phyloP scores from a whole-genome alignment of 1,284 basidiomycete genomes.

The Pseudozyma pruni region DNA sequence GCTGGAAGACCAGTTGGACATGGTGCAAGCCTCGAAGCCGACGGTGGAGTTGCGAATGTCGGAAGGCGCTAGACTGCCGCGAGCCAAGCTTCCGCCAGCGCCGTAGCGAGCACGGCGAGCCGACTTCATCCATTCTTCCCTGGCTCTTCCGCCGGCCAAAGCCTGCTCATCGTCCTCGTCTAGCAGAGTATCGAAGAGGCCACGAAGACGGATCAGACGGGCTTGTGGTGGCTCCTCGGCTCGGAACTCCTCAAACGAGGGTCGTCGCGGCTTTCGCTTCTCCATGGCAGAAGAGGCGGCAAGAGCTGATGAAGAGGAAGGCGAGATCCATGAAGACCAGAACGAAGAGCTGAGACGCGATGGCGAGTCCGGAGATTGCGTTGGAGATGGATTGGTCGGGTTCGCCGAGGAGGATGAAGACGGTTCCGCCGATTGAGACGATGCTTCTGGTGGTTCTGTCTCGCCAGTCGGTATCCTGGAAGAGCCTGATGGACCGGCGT shows the following conservation, averaged over 20 bases:
- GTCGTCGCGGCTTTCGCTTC: slow-evolving; percentile 41
- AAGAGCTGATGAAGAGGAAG: slow-evolving; percentile 52
- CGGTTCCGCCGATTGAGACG: neutral
- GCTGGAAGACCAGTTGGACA: slow-evolving; percentile 6
- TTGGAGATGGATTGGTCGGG: neutral
- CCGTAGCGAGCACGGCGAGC: slow-evolving; percentile 64
- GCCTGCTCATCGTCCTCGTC: slow-evolving; percentile 62
- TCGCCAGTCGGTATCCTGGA: slow-evolving; percentile 1
- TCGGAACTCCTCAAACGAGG: slow-evolving; percentile 62
- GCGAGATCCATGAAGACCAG: slow-evolving; percentile 54
- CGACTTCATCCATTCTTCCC: slow-evolving; percentile 64
- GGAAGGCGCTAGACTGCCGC: slow-evolving; percentile 55
- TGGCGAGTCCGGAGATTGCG: slow-evolving; percentile 19
- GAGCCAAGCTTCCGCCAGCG: slow-evolving; percentile 60
- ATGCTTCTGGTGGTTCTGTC: slow-evolving; percentile 32
- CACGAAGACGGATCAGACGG: slow-evolving; percentile 62
- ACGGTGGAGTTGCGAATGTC: slow-evolving; percentile 50
- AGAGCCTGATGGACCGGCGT: slow-evolving; percentile 1
- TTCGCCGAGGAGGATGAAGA: neutral
- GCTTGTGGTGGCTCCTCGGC: slow-evolving; percentile 66
- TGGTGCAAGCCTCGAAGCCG: slow-evolving; percentile 42
- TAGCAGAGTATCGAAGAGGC: slow-evolving; percentile 64
- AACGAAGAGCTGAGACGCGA: slow-evolving; percentile 42
- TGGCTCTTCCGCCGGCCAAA: slow-evolving; percentile 63
- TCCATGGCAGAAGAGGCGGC: slow-evolving; percentile 54